Conservation (phyloP, 2,329 filamentous ascomycete species). For the Tolypocladium amazonense region DNA sequence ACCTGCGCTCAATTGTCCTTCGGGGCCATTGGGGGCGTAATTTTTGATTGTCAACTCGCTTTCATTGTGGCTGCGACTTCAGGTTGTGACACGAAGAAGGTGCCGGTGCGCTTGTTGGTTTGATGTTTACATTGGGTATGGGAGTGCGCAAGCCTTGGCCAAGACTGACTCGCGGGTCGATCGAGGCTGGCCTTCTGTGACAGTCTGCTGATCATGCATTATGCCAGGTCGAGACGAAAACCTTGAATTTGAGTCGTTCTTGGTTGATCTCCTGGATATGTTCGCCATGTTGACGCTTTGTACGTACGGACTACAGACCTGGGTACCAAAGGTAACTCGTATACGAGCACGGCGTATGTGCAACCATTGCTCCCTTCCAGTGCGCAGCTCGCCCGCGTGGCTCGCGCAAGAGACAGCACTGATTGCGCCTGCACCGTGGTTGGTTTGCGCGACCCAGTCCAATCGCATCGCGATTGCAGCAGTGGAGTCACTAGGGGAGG, state of each 20-base stretch:
- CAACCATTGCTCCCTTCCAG: not conserved
- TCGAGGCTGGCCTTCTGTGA: not conserved
- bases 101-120: not conserved
- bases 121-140: not conserved
- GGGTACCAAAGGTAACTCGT: no score
- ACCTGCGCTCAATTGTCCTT: constrained; percentile 38
- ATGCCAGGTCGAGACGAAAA: not conserved
- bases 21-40: constrained; percentile 38
- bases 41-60: constrained; percentile 33
- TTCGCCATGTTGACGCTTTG: not conserved
- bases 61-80: constrained; percentile 31
- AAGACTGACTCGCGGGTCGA: not conserved
- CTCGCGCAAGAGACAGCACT: not conserved
- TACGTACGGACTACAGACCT: no score
- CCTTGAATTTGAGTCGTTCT: not conserved
- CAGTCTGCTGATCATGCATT: not conserved
- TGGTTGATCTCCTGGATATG: not conserved
- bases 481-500: not conserved
- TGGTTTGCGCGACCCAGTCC: not conserved
- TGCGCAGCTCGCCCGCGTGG: not conserved
- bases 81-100: constrained; percentile 33
- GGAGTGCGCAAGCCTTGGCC: not conserved
- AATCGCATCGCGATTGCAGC: not conserved
- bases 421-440: not conserved
- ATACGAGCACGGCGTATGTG: no score